These are phyloP conservation scores for Aurinia saxatilis DNA, from an alignment of 345 rosid species.

Conservation along the genomic window DNA sequence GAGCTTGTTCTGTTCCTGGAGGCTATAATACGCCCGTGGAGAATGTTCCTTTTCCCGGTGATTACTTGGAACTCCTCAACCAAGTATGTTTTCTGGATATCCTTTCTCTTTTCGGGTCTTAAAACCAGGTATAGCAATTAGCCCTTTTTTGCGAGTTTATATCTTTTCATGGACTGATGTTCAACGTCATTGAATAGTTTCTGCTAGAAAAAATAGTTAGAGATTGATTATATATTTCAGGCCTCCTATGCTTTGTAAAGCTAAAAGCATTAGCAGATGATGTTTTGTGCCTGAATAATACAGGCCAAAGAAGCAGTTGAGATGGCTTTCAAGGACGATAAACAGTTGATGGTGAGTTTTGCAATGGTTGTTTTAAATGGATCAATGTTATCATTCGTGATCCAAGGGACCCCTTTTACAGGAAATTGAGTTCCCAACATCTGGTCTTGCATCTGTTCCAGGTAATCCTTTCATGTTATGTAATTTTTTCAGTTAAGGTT, in stretches of 20 bases:
- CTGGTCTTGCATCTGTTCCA: constrained; percentile 89
- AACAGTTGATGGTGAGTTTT: constrained; percentile 68
- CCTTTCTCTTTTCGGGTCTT: neutral
- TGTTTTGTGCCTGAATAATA: neutral
- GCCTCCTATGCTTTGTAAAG: no score
- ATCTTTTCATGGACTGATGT: no score
- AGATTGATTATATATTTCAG: no score
- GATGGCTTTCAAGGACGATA: constrained; percentile 55
- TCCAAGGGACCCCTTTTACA: constrained; percentile 31
- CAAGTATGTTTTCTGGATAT: constrained; percentile 40
- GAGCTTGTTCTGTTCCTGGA: constrained; percentile 30
- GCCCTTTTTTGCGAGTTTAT: no score
- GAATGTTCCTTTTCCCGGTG: constrained; percentile 58
- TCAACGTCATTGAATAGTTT: no score
- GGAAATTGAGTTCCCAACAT: constrained; percentile 96
- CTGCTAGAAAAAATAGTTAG: no score
- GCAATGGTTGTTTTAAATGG: neutral
- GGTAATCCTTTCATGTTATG: constrained; percentile 33
- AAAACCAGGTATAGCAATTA: neutral
- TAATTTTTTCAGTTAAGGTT: neutral
- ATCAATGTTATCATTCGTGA: constrained; percentile 19
- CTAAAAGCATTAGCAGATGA: neutral
- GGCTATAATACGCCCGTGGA: constrained; percentile 32
- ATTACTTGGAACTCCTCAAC: constrained; percentile 58
- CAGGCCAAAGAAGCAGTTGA: constrained; percentile 76